These are phyloP conservation scores for Trifolium subterraneum DNA, from an alignment of 306 rosid species.

Conservation along the genomic window DNA sequence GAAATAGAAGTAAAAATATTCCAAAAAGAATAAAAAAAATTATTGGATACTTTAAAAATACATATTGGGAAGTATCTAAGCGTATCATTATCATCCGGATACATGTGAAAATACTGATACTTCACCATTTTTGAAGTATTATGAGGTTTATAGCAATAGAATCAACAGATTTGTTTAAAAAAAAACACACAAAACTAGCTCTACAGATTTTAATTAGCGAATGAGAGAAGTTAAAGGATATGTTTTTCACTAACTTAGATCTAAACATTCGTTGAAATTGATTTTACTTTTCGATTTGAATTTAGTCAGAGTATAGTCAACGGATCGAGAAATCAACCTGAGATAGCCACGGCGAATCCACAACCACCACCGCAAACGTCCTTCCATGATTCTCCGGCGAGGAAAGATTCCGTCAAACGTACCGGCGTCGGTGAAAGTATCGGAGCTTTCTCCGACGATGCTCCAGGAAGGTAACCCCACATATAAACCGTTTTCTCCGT, in stretches of 20 bases:
- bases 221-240: background rate
- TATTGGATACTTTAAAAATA: too few species aligned
- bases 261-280: slow-evolving; percentile 10
- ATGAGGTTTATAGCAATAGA: too few species aligned
- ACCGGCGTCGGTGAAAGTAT: slow-evolving; percentile 61
- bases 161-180: too few species aligned
- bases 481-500: slow-evolving; percentile 60
- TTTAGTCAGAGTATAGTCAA: slow-evolving; percentile 35
- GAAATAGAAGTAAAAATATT: too few species aligned
- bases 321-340: slow-evolving; percentile 62
- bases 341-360: slow-evolving; percentile 89
- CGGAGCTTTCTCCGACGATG: slow-evolving; percentile 69
- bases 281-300: slow-evolving; percentile 11
- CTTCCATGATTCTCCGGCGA: slow-evolving; percentile 64
- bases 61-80: too few species aligned
- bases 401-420: slow-evolving; percentile 39
- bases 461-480: slow-evolving; percentile 96
- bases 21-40: too few species aligned
- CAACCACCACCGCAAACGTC: slow-evolving; percentile 91
- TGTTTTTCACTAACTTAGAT: slow-evolving; percentile 24
- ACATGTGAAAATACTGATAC: too few species aligned
- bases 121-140: too few species aligned
- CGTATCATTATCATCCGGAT: too few species aligned
- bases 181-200: too few species aligned
- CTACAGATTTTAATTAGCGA: background rate